Conservation (phyloP, 2,329 filamentous ascomycete species). For the Aspergillus fructus region DNA sequence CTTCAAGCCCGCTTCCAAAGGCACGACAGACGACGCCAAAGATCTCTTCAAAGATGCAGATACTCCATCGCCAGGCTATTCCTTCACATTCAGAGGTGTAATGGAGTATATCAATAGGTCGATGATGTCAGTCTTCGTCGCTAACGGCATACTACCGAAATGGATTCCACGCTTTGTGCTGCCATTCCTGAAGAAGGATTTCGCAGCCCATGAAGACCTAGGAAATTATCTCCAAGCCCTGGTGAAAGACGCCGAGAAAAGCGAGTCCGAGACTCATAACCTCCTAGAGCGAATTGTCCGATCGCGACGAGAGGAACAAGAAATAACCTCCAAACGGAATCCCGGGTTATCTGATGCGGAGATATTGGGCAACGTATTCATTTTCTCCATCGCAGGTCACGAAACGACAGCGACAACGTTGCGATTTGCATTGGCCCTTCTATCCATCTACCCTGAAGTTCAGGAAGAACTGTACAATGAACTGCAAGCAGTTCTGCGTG, state of each 20-base stretch:
- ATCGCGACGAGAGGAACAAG: not conserved
- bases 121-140: conserved; percentile 14
- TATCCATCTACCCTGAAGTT: conserved; percentile 46
- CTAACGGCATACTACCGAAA: conserved; percentile 18
- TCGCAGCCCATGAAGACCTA: conserved; percentile 28
- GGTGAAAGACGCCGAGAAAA: conserved; percentile 25
- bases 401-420: conserved; percentile 52
- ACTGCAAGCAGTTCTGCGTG: conserved; percentile 26
- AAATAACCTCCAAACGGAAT: not conserved
- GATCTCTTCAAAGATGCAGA: conserved; percentile 23
- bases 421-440: conserved; percentile 43
- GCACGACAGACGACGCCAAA: conserved; percentile 9
- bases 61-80: conserved; percentile 19
- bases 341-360: conserved; percentile 30
- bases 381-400: conserved; percentile 53
- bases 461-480: conserved; percentile 50
- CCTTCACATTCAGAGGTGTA: conserved; percentile 23
- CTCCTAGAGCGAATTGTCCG: conserved; percentile 18
- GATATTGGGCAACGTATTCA: conserved; percentile 52
- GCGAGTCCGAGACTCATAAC: conserved; percentile 4
- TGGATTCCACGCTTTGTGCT: conserved; percentile 21
- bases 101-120: conserved; percentile 26
- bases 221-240: conserved; percentile 17
- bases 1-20: conserved; percentile 15
- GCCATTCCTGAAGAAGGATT: conserved; percentile 32